These are phyloP conservation scores for Suillus brevipes DNA, from an alignment of 768 basidiomycete species.

Conservation along the genomic window DNA sequence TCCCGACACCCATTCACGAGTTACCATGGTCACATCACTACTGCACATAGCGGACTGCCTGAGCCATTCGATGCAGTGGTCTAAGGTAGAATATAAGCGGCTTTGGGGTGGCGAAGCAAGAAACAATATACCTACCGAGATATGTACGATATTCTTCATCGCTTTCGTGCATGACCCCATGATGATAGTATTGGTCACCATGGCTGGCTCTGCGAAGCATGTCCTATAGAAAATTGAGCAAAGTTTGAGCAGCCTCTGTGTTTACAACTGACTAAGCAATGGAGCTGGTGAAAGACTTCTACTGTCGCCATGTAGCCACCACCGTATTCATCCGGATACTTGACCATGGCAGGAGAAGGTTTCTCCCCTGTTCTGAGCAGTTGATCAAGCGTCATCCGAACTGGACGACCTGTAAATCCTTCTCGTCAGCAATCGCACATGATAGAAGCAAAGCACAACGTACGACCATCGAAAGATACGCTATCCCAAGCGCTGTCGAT, in stretches of 20 bases:
- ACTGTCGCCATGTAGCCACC: slow-evolving; percentile 16
- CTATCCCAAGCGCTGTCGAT: slow-evolving; percentile 11
- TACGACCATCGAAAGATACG: slow-evolving; percentile 3
- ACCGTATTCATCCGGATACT: slow-evolving; percentile 14
- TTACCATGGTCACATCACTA: slow-evolving; percentile 11
- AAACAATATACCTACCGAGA: slow-evolving; percentile 7
- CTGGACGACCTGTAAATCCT: slow-evolving; percentile 3
- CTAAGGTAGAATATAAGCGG: background rate
- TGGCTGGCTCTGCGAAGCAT: slow-evolving; percentile 13
- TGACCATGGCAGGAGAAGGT: slow-evolving; percentile 6
- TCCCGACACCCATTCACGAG: slow-evolving; percentile 13
- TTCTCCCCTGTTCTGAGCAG: slow-evolving; percentile 10
- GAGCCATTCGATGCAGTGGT: slow-evolving; percentile 14
- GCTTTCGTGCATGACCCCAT: slow-evolving; percentile 1
- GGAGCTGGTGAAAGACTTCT: slow-evolving; percentile 13
- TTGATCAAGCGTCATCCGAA: slow-evolving; percentile 13
- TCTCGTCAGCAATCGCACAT: background rate
- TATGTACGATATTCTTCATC: background rate
- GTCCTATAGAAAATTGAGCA: background rate
- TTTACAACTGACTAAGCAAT: slow-evolving; percentile 11
- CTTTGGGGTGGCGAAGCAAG: background rate
- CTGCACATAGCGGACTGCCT: slow-evolving; percentile 14
- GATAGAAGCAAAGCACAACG: background rate
- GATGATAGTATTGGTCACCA: slow-evolving; percentile 6
- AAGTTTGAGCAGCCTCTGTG: background rate